Conservation (phyloP, 306 rosid genomes). For the Vachellia pachyceras region DNA sequence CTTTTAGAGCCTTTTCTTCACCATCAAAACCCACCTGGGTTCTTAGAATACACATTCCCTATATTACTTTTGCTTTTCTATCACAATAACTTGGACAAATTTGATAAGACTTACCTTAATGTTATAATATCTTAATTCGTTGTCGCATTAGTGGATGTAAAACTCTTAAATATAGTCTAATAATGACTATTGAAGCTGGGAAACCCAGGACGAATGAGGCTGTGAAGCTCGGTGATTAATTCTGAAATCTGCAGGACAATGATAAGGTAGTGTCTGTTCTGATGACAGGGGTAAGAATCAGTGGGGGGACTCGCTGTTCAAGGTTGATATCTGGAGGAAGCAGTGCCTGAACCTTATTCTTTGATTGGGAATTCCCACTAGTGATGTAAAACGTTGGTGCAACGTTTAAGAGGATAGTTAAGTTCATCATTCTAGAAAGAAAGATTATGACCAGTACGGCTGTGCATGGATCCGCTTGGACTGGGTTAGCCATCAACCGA, state of each 20-base stretch:
- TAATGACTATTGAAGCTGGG: too few relatives aligned
- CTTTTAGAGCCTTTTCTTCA: conserved; percentile 24
- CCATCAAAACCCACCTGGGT: conserved; percentile 25
- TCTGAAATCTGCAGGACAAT: neutral
- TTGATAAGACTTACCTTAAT: too few relatives aligned
- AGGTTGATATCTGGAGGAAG: conserved; percentile 20
- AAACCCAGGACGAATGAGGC: neutral
- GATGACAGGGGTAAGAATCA: neutral
- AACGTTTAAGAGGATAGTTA: neutral
- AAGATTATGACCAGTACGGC: too few relatives aligned
- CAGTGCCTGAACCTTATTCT: conserved; percentile 2
- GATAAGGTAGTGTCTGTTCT: neutral
- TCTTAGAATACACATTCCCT: neutral
- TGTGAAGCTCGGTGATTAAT: neutral
- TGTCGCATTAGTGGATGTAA: too few relatives aligned
- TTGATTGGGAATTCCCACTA: conserved; percentile 29
- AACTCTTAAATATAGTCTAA: too few relatives aligned
- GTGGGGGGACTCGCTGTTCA: conserved; percentile 20
- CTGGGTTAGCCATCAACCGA: too few relatives aligned
- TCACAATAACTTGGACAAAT: too few relatives aligned
- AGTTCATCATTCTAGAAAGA: neutral
- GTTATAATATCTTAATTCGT: too few relatives aligned
- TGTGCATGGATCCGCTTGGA: too few relatives aligned
- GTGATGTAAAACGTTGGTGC: conserved; percentile 21
- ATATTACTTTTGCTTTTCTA: too few relatives aligned